Evolutionary conservation across 2,329 filamentous ascomycete species (phyloP).

Genomic region (Clonostachys byssicola): DNA sequence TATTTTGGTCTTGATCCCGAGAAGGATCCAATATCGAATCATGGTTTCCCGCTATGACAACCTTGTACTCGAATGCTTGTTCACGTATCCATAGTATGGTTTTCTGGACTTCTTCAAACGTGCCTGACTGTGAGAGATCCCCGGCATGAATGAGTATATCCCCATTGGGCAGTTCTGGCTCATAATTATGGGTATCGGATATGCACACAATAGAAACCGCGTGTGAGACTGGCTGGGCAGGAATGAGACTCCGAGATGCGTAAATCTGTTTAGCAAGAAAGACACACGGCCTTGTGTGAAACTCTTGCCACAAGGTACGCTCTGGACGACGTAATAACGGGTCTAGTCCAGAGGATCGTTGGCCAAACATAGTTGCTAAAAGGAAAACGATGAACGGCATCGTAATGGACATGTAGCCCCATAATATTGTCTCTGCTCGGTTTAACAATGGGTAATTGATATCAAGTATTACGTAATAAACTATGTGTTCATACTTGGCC

Average conservation of each 20-base stretch:
- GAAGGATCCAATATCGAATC: constrained; percentile 24
- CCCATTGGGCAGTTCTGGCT: constrained; percentile 29
- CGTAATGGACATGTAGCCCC: too few relatives aligned
- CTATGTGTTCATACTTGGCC: too few relatives aligned
- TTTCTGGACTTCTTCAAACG: constrained; percentile 28
- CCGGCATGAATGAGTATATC: constrained; percentile 44
- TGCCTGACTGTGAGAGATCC: constrained; percentile 39
- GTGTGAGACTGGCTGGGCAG: not conserved
- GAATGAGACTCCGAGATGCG: not conserved
- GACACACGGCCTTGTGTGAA: not conserved
- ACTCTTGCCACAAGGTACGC: not conserved
- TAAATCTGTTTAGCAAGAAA: constrained; percentile 2
- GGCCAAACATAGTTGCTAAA: too few relatives aligned
- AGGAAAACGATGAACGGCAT: too few relatives aligned
- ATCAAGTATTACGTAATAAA: too few relatives aligned
- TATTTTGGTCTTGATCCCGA: not conserved
- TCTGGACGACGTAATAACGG: too few relatives aligned
- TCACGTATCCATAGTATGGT: constrained; percentile 29
- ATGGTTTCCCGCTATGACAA: constrained; percentile 41
- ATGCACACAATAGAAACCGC: constrained; percentile 29
- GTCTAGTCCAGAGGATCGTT: too few relatives aligned
- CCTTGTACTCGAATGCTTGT: constrained; percentile 32
- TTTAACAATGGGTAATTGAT: too few relatives aligned
- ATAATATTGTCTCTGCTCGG: too few relatives aligned
- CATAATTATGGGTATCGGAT: constrained; percentile 39